Conservation (phyloP, 164 flowering plant genomes). For the Vitis rotundifolia region DNA sequence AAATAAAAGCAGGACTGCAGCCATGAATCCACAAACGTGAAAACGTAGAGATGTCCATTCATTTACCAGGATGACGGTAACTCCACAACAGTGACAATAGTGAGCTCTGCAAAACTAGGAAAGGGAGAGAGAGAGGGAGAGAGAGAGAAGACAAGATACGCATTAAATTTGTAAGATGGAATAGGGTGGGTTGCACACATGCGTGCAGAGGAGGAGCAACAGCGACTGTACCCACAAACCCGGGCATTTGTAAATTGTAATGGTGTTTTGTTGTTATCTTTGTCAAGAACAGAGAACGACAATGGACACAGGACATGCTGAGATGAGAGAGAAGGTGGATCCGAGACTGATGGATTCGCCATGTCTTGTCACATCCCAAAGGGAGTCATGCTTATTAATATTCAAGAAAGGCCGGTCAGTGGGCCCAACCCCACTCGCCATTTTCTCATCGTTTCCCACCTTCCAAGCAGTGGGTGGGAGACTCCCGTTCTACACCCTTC, state of each 20-base stretch:
- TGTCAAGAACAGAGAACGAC: not conserved
- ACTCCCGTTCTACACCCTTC: too few species aligned
- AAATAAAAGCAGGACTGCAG: too few species aligned
- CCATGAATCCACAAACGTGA: not conserved
- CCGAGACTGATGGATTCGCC: not conserved
- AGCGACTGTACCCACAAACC: not conserved
- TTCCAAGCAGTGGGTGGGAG: too few species aligned
- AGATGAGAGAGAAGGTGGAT: not conserved
- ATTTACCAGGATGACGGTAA: too few species aligned
- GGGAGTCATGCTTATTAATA: slow-evolving; percentile 10
- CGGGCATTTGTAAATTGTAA: not conserved
- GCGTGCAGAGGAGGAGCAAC: too few species aligned
- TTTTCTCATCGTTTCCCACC: too few species aligned
- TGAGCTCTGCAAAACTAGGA: not conserved
- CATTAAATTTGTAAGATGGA: slow-evolving; percentile 5
- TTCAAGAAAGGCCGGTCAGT: slow-evolving; percentile 2
- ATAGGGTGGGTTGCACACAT: not conserved
- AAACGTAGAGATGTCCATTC: not conserved
- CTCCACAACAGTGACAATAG: not conserved
- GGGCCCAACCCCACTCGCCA: too few species aligned
- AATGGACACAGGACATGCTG: not conserved
- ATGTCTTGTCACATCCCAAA: slow-evolving; percentile 20
- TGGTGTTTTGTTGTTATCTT: not conserved
- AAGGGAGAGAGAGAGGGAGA: not conserved
- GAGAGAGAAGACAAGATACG: not conserved